These are phyloP conservation scores for Metschnikowia lunata DNA, from an alignment of 805 yeast species.

Conservation along the genomic window DNA sequence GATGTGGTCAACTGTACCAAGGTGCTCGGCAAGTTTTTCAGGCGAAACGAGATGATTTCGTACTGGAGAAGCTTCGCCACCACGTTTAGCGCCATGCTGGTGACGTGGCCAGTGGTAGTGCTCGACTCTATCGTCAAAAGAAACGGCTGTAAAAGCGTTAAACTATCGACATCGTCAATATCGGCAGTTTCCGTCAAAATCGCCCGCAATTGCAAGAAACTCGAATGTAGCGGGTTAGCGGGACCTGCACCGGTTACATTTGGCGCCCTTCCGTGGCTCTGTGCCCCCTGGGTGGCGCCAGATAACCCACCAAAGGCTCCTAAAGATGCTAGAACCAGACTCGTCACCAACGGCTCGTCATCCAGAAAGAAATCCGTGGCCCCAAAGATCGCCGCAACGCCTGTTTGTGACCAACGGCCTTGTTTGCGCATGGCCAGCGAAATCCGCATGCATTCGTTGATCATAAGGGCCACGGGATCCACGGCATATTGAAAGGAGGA, in stretches of 20 bases:
- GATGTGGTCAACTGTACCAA: conserved; percentile 67
- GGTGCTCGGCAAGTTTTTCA: conserved; percentile 53
- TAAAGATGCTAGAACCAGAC: conserved; percentile 13
- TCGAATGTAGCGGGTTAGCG: conserved; percentile 62
- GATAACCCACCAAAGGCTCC: conserved; percentile 1
- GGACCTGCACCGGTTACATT: conserved; percentile 20
- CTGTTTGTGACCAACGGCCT: conserved; percentile 62
- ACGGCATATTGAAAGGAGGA: conserved; percentile 35
- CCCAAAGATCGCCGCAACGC: conserved; percentile 81
- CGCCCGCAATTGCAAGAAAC: conserved; percentile 73
- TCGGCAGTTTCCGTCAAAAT: conserved; percentile 54
- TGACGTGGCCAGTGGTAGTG: conserved; percentile 79
- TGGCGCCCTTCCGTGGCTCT: conserved; percentile 14
- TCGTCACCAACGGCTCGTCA: conserved; percentile 29
- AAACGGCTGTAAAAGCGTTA: conserved; percentile 82
- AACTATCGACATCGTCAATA: conserved; percentile 58
- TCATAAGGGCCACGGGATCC: conserved; percentile 76
- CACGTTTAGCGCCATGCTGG: conserved; percentile 74
- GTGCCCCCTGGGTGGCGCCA: no score
- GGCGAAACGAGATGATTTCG: conserved; percentile 53
- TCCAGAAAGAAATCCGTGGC: conserved; percentile 53
- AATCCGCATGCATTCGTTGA: conserved; percentile 82
- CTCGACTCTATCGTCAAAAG: conserved; percentile 78
- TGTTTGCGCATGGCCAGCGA: conserved; percentile 84
- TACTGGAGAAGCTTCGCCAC: conserved; percentile 69